phyloP scores from a whole-genome alignment of 805 yeast species.

The Nakazawaea anatomiae region DNA sequence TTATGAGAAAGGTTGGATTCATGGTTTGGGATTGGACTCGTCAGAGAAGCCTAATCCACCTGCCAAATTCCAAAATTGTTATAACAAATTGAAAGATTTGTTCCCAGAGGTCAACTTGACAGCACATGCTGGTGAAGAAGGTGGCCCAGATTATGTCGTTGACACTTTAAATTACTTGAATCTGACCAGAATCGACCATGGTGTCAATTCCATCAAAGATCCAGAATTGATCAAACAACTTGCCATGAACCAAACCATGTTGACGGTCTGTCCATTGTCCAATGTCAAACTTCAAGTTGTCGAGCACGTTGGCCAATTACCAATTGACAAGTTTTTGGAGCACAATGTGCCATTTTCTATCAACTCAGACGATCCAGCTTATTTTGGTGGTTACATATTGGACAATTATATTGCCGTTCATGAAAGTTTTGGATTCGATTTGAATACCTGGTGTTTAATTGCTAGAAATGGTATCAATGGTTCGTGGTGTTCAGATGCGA shows the following conservation, averaged over 20 bases:
- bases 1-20: constrained; percentile 52
- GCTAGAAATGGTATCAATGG: constrained; percentile 65
- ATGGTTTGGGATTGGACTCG: constrained; percentile 80
- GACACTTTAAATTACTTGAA: constrained; percentile 53
- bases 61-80: constrained; percentile 59
- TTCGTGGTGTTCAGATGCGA: constrained; percentile 60
- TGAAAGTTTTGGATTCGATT: constrained; percentile 54
- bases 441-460: constrained; percentile 55
- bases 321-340: constrained; percentile 56
- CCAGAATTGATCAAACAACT: constrained; percentile 48
- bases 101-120: constrained; percentile 58
- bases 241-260: constrained; percentile 48
- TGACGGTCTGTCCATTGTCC: constrained; percentile 74
- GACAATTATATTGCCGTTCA: constrained; percentile 71
- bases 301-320: constrained; percentile 58
- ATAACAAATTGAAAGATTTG: constrained; percentile 36
- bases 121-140: constrained; percentile 91
- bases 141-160: constrained; percentile 62
- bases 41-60: constrained; percentile 79
- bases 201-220: constrained; percentile 59
- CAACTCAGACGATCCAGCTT: constrained; percentile 78
- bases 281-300: constrained; percentile 75
- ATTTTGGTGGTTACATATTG: constrained; percentile 78
- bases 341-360: constrained; percentile 64
- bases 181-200: constrained; percentile 76